Percentiles rank a stretch among this genome's conserved stretches.
phyloP scores from a whole-genome alignment of 768 basidiomycete species.

The Tubosaeta brunneosetosa region DNA sequence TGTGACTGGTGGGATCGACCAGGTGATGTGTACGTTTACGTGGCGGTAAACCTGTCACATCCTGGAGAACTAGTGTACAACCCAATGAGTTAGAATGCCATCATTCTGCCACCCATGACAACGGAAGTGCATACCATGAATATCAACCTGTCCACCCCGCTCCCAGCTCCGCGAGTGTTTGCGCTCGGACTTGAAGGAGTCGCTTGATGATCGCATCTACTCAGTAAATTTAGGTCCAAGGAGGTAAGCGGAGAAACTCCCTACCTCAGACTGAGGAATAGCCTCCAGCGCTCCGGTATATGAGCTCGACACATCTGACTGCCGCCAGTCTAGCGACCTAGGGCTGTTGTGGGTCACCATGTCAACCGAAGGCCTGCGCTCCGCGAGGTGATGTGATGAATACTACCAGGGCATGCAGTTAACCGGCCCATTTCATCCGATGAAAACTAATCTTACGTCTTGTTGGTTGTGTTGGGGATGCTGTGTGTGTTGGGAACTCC shows the following conservation, averaged over 20 bases:
- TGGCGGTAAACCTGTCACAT: slow-evolving; percentile 47
- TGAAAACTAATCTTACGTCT: slow-evolving; percentile 28
- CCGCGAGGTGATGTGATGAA: slow-evolving; percentile 31
- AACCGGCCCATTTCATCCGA: slow-evolving; percentile 16
- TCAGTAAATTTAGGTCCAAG: slow-evolving; percentile 29
- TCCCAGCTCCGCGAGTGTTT: slow-evolving; percentile 67
- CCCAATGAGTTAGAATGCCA: slow-evolving; percentile 7
- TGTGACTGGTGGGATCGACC: slow-evolving; percentile 51
- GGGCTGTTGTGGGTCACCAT: slow-evolving; percentile 34
- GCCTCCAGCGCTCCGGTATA: slow-evolving; percentile 26
- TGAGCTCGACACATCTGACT: slow-evolving; percentile 29
- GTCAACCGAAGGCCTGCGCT: slow-evolving; percentile 29
- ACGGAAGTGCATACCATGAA: slow-evolving; percentile 21
- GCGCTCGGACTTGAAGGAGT: slow-evolving; percentile 39
- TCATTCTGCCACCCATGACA: slow-evolving; percentile 8
- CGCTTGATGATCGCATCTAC: slow-evolving; percentile 36
- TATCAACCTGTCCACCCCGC: slow-evolving; percentile 37
- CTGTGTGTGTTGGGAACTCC: slow-evolving; percentile 28
- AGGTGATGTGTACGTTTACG: slow-evolving; percentile 66
- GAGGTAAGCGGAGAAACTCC: slow-evolving; percentile 10
- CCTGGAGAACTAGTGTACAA: slow-evolving; percentile 33
- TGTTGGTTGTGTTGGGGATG: slow-evolving; percentile 29
- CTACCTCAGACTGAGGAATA: slow-evolving; percentile 33
- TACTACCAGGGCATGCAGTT: slow-evolving; percentile 23
- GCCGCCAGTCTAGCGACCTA: slow-evolving; percentile 32